Evolutionary conservation across 805 yeast species (phyloP).

Genomic region (Sugiyamaella boreocaroliniensis): DNA sequence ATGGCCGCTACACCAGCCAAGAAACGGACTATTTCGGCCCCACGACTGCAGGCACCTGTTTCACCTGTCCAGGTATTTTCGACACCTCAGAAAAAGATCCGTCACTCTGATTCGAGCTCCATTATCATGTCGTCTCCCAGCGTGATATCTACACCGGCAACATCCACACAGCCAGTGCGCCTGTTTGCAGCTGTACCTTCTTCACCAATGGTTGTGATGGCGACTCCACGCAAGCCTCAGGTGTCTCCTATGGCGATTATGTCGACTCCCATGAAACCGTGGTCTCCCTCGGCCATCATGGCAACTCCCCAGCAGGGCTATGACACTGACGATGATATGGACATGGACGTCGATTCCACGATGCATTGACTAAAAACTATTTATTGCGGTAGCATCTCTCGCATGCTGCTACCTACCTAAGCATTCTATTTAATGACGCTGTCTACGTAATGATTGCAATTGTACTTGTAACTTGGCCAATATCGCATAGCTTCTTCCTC

Average conservation of each 20-base stretch:
- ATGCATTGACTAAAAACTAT: constrained; percentile 2
- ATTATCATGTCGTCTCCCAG: background rate
- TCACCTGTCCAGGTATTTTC: constrained; percentile 1
- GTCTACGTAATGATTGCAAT: background rate
- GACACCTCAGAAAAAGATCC: constrained; percentile 1
- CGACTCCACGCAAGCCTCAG: background rate
- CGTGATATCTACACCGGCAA: constrained; percentile 2
- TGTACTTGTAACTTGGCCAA: no score
- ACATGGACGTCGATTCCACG: constrained; percentile 1
- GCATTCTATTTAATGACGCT: background rate
- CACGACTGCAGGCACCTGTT: constrained; percentile 7
- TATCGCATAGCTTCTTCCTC: no score
- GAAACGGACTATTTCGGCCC: constrained; percentile 8
- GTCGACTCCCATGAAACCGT: background rate
- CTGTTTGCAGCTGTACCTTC: background rate
- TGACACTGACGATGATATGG: constrained; percentile 11
- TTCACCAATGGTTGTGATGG: constrained; percentile 1
- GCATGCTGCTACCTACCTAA: background rate
- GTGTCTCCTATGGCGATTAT: background rate
- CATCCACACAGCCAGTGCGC: background rate
- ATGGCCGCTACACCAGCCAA: constrained; percentile 14
- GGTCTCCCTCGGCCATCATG: background rate
- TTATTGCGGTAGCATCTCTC: background rate
- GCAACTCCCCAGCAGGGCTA: background rate
- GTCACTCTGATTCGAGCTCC: background rate